phyloP scores from a whole-genome alignment of 2,329 filamentous ascomycete species.

The Alternaria triticimaculans region DNA sequence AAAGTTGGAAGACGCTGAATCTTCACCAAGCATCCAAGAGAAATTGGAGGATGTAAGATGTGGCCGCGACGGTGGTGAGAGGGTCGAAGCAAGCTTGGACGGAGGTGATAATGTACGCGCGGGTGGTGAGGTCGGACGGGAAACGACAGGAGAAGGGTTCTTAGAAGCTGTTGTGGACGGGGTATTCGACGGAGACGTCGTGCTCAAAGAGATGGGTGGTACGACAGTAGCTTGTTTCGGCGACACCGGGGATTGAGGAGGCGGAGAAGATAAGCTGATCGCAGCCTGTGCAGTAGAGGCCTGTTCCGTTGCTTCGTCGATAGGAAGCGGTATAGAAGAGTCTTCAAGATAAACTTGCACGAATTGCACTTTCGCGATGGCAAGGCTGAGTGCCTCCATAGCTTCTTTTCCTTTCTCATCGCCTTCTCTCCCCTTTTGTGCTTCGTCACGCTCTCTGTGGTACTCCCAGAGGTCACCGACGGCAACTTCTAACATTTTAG shows the following conservation, averaged over 20 bases:
- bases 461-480: conserved; percentile 68
- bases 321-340: conserved; percentile 52
- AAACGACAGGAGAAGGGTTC: conserved; percentile 12
- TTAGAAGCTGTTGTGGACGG: conserved; percentile 2
- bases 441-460: conserved; percentile 60
- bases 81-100: conserved; percentile 31
- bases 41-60: conserved; percentile 76
- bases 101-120: conserved; percentile 9
- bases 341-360: conserved; percentile 60
- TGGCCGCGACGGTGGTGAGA: conserved; percentile 61
- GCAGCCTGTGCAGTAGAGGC: conserved; percentile 29
- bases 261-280: conserved; percentile 27
- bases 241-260: conserved; percentile 20
- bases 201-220: conserved; percentile 24
- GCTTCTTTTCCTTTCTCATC: conserved; percentile 36
- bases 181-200: conserved; percentile 9
- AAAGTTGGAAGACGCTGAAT: conserved; percentile 43
- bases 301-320: conserved; percentile 45
- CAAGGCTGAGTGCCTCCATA: conserved; percentile 53
- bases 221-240: conserved; percentile 28
- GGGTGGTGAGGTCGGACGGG: conserved; percentile 28
- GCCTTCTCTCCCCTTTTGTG: conserved; percentile 35
- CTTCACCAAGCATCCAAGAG: conserved; percentile 72
- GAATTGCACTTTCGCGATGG: conserved; percentile 59
- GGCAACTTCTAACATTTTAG: conserved; percentile 71